Conservation (phyloP, 2,329 filamentous ascomycete genomes). For the Cladorrhinum sp. region DNA sequence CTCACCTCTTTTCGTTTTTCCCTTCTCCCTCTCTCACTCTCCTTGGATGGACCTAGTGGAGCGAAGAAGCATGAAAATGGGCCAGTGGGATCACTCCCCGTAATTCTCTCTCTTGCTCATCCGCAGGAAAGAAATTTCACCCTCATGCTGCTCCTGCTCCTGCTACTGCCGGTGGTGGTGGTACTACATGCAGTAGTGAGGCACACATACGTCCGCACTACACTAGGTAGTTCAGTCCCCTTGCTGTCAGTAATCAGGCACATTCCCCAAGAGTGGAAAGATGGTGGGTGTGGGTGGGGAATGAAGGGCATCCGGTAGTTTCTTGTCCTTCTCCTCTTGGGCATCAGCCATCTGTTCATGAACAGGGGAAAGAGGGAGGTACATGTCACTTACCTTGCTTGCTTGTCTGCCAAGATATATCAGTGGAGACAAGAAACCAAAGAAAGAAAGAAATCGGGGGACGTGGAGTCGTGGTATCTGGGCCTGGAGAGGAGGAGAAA, state of each 20-base stretch:
- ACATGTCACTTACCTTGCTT: not conserved
- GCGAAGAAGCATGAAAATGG: not conserved
- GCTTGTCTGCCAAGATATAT: not conserved
- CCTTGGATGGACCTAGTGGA: constrained; percentile 1
- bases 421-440: not conserved
- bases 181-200: not conserved
- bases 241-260: not conserved
- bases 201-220: not conserved
- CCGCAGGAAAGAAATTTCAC: not conserved
- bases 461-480: no score
- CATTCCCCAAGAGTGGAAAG: not conserved
- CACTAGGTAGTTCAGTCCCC: not conserved
- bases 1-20: not conserved
- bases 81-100: constrained; percentile 25
- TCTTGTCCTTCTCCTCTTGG: not conserved
- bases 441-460: no score
- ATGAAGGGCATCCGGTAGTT: not conserved
- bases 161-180: no score
- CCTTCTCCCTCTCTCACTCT: not conserved
- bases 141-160: not conserved
- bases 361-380: not conserved
- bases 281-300: not conserved
- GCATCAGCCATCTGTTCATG: not conserved
- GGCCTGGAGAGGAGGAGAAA: not conserved
- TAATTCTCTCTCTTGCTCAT: constrained; percentile 3